Conservation (phyloP, 2,329 filamentous ascomycete genomes). For the Monosporascus sp. region DNA sequence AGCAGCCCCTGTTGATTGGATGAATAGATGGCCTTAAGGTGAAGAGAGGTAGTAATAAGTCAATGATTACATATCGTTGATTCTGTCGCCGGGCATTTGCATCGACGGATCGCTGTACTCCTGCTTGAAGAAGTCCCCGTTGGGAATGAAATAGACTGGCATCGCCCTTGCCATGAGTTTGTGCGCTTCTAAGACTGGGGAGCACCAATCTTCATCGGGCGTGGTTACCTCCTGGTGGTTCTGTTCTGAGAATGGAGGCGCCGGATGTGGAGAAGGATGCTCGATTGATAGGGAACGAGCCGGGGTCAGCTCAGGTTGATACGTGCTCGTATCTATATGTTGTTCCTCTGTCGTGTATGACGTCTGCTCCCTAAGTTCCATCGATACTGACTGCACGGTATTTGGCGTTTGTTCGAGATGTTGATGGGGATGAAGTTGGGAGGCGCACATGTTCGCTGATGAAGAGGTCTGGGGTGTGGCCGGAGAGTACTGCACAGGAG, state of each 20-base stretch:
- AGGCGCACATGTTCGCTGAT: slow-evolving; percentile 53
- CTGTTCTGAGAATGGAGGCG: not conserved
- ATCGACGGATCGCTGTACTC: slow-evolving; percentile 54
- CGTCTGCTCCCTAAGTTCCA: no score
- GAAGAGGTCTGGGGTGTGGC: slow-evolving; percentile 49
- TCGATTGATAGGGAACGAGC: not conserved
- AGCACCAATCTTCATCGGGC: not conserved
- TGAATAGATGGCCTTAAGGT: not conserved
- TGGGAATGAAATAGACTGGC: no score
- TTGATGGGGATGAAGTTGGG: slow-evolving; percentile 10
- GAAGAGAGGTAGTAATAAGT: not conserved
- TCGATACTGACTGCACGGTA: no score
- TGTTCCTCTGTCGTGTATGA: no score
- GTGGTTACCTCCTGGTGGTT: not conserved
- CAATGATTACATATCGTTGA: slow-evolving; percentile 47
- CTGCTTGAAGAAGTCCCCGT: slow-evolving; percentile 14
- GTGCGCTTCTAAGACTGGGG: not conserved
- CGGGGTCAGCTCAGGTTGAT: not conserved
- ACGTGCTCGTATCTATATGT: no score
- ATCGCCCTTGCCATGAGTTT: no score
- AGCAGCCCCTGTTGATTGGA: not conserved
- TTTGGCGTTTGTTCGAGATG: no score
- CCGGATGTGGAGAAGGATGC: not conserved
- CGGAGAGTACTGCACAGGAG: slow-evolving; percentile 54
- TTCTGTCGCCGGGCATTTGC: slow-evolving; percentile 54